Base-by-base conservation (phyloP, 768 basidiomycete genomes). In the Austroboletus festivus region DNA sequence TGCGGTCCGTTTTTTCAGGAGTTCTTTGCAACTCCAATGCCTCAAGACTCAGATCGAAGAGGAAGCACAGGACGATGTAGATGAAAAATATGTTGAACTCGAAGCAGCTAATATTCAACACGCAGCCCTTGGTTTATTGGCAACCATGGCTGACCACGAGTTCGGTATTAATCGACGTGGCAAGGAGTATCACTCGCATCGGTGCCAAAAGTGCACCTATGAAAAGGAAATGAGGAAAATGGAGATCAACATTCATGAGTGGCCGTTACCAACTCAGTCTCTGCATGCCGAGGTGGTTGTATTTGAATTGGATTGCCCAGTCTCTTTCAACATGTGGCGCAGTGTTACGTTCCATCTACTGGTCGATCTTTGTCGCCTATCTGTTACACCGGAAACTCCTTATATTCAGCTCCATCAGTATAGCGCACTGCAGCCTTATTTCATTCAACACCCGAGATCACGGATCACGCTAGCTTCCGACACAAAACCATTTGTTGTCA, bases 211-310 rank as follows among this genome's bases (percentile, higher is more conserved):
- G 45, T 75, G 74, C 38, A 5, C 9, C 0, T 50, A 65, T 16
- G 21, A 55, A 18, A 19, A 12, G 1, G 5, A 55, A 39, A 62
- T 65, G 0, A 6, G 28, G 0, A 4, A 0, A 0, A 52, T 75
- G 57, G 3, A 4, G 0, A 72, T 79, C 10, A 15, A 33, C 0
- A 52, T 73, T 6, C 63, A 73, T 20, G 78, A 79, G 49, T 75
- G 74, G 76, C 77, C 76, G 0, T 54, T 79, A 12, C 74, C 79
- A 0, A 24, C 54, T 0, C 31, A 66, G 8, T n/a, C 16, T 1
- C 5, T 51, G 6, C 24, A 35, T 10, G 60, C 62, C 0, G 57
- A 67, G 31, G 51, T 55, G 0, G 59, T 69, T n/a, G n/a, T n/a
- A n/a, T n/a, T n/a, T n/a, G n/a, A n/a, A n/a, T n/a, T n/a, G n/a